Percentiles rank a stretch among this genome's conserved stretches.
phyloP scores from a whole-genome alignment of 179 eudicot species.

The Beta corolliflora region DNA sequence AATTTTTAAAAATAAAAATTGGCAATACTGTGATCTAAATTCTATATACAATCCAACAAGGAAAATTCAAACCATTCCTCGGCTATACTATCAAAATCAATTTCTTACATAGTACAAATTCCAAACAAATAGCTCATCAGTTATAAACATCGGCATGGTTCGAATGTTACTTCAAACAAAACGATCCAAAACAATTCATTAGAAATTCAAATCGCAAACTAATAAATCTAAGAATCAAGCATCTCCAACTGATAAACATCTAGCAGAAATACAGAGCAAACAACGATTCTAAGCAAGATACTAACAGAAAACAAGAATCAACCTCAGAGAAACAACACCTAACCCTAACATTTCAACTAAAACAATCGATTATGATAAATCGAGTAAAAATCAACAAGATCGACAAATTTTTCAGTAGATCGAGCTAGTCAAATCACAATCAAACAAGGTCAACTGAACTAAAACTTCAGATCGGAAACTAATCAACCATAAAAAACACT shows the following conservation, averaged over 20 bases:
- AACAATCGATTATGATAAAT: background rate
- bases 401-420: conserved; percentile 23
- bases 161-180: background rate
- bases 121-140: background rate
- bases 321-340: background rate
- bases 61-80: background rate
- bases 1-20: background rate
- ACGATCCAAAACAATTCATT: conserved; percentile 3
- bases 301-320: background rate
- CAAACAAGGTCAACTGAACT: conserved; percentile 27
- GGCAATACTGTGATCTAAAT: background rate
- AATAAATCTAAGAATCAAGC: background rate
- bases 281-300: background rate
- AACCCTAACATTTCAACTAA: conserved; percentile 5
- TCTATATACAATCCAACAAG: background rate
- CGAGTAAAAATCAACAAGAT: conserved; percentile 11
- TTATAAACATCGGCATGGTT: too few relatives aligned
- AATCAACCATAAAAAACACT: background rate
- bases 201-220: conserved; percentile 3
- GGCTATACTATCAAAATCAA: background rate
- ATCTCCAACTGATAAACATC: background rate
- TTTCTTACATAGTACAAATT: background rate
- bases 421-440: conserved; percentile 29
- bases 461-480: conserved; percentile 29
- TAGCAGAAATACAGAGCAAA: background rate